A percentile compares a stretch with the other conserved stretches of the same genome.
phyloP scores from a whole-genome alignment of 495 filamentous ascomycete species.

The Neurospora sp. region DNA sequence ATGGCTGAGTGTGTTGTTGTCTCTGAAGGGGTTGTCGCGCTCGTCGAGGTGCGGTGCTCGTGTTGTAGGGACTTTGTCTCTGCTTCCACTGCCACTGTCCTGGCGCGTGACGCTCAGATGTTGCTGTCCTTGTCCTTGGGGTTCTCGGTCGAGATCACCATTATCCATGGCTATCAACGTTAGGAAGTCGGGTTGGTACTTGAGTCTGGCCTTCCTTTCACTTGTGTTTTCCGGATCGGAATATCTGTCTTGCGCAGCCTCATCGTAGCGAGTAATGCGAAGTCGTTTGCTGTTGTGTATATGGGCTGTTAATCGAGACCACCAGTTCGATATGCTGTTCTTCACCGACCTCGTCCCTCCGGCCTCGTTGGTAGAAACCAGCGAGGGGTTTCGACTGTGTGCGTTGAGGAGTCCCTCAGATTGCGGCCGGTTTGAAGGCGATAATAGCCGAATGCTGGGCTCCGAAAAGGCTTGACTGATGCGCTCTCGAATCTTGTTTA shows the following conservation, averaged over 20 bases:
- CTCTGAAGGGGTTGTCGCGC: conserved; percentile 29
- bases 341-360: conserved; percentile 13
- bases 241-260: not conserved
- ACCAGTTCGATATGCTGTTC: conserved; percentile 31
- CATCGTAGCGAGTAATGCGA: conserved; percentile 12
- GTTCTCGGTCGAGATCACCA: conserved; percentile 23
- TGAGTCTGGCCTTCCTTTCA: conserved; percentile 12
- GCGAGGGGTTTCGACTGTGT: conserved; percentile 32
- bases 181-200: conserved; percentile 29
- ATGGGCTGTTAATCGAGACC: conserved; percentile 28
- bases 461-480: conserved; percentile 32
- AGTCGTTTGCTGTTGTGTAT: conserved; percentile 26
- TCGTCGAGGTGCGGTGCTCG: conserved; percentile 25
- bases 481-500: conserved; percentile 25
- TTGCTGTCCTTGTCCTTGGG: conserved; percentile 17
- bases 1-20: conserved; percentile 29
- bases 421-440: conserved; percentile 17
- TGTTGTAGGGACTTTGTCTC: not conserved
- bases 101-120: not conserved
- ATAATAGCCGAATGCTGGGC: conserved; percentile 38
- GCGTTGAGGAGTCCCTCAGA: conserved; percentile 29
- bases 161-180: conserved; percentile 29
- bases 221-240: conserved; percentile 14
- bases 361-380: conserved; percentile 2
- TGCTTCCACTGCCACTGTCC: not conserved